phyloP scores from a whole-genome alignment of 2,329 filamentous ascomycete species.

The Fusarium ambrosium region DNA sequence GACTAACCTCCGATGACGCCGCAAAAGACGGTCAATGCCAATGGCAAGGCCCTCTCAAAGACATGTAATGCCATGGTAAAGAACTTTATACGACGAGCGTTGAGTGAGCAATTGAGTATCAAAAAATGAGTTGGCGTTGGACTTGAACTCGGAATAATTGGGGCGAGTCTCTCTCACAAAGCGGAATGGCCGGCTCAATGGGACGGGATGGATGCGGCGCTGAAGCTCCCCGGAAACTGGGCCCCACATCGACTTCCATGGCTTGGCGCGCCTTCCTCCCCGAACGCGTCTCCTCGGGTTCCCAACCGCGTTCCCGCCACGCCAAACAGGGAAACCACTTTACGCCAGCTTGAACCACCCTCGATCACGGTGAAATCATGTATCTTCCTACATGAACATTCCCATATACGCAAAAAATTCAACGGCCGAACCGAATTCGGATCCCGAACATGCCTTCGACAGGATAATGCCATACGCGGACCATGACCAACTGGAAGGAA shows the following conservation, averaged over 20 bases:
- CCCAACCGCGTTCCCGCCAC: slow-evolving; percentile 47
- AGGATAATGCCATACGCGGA: slow-evolving; percentile 48
- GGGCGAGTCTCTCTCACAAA: slow-evolving; percentile 6
- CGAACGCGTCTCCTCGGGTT: slow-evolving; percentile 46
- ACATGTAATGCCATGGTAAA: slow-evolving; percentile 47
- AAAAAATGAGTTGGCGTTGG: neutral
- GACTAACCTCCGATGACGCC: slow-evolving; percentile 54
- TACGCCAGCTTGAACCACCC: slow-evolving; percentile 25
- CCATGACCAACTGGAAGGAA: slow-evolving; percentile 64
- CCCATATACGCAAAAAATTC: neutral
- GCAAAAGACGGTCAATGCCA: slow-evolving; percentile 54
- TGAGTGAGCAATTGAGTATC: neutral
- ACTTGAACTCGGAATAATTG: slow-evolving; percentile 18
- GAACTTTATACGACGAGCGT: neutral
- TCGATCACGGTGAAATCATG: slow-evolving; percentile 20
- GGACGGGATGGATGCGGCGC: neutral
- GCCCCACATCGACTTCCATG: slow-evolving; percentile 22
- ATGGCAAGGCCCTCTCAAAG: slow-evolving; percentile 52
- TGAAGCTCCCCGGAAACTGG: slow-evolving; percentile 11
- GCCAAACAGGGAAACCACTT: slow-evolving; percentile 34
- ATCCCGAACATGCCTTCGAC: slow-evolving; percentile 24
- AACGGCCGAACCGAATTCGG: neutral
- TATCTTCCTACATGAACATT: slow-evolving; percentile 11
- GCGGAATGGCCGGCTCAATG: slow-evolving; percentile 9
- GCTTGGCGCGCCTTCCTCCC: slow-evolving; percentile 25